phyloP scores from a whole-genome alignment of 208 protist species.

The Strigomonas oncopelti region DNA sequence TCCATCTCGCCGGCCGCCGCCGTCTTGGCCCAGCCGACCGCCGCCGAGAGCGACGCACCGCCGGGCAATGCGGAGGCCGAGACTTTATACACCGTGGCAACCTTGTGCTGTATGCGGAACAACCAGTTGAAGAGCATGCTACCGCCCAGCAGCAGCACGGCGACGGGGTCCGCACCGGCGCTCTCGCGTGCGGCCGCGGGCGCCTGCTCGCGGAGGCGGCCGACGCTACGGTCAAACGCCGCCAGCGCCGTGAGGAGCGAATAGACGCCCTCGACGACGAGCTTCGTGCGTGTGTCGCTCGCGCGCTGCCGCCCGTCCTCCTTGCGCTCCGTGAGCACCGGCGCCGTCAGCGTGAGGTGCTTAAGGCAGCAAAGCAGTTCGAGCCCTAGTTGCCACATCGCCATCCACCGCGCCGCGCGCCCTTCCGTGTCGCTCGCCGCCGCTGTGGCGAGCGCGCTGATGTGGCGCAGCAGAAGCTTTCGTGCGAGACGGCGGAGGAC shows the following conservation, averaged over 20 bases:
- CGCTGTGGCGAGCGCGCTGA: background rate
- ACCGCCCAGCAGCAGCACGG: slow-evolving; percentile 58
- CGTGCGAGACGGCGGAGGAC: slow-evolving; percentile 31
- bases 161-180: slow-evolving; percentile 12
- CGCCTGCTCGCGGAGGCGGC: background rate
- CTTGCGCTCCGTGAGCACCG: background rate
- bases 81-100: slow-evolving; percentile 4
- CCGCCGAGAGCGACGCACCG: background rate
- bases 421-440: background rate
- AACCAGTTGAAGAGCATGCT: slow-evolving; percentile 53
- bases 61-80: background rate
- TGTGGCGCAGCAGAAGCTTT: slow-evolving; percentile 9
- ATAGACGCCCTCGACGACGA: slow-evolving; percentile 37
- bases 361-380: slow-evolving; percentile 53
- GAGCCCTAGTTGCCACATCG: slow-evolving; percentile 42
- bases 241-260: slow-evolving; percentile 51
- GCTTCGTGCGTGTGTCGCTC: background rate
- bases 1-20: background rate
- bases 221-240: slow-evolving; percentile 31
- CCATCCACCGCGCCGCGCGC: background rate
- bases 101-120: slow-evolving; percentile 17
- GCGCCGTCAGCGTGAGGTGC: slow-evolving; percentile 25
- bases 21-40: background rate
- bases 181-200: slow-evolving; percentile 1
- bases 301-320: slow-evolving; percentile 2